Base-by-base conservation (phyloP, 2,329 filamentous ascomycete genomes). In the Diaporthe eres region DNA sequence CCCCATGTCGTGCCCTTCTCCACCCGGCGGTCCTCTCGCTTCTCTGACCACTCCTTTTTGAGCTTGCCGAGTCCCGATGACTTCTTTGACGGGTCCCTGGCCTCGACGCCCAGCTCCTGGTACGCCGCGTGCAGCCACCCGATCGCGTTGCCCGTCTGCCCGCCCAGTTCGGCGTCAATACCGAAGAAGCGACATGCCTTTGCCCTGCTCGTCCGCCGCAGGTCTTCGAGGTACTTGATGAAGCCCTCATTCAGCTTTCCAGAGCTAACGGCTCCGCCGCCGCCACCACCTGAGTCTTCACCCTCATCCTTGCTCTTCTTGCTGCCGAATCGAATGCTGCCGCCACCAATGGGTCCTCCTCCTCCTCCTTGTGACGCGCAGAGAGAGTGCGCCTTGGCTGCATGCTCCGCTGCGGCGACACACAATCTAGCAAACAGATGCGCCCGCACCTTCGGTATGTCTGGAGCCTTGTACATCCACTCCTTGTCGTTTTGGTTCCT, bases 381-480 rank as follows among this genome's bases (percentile, higher is more conserved):
- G 7, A 92, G 81, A 2, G 90, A 88, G 25, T 86, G 83, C 13
- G 95, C 94, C 82, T 94, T 92, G 37, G 92, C 91, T 1, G 96
- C 95, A 83, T 98, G 96, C 79, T 98, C 96, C 0, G 94, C 93
- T 0, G 96, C 95, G 0, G 95, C 95, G 15, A 98, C 89, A 82
- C 95, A 98, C 10, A 98, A 87, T 1, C 96, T 90, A 2, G 95
- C 95, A 81, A 97, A 97, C 2, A 99, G 88, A 81, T 97, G 93
- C 12, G 95, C 95, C 63, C 96, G 92, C 25, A 98, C 95, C 82
- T 96, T 96, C 42, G 95, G 94, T 67, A 98, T 94, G 70, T 95
- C 92, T 0, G 96, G 95, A 0, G 95, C 91, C 80, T 94, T 95
- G 83, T 97, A 97, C 95, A 98, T 98, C 96, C 96, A 99, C 79